Base-by-base conservation (phyloP, 225 moss, liverwort and hornwort genomes). In the Antitrichia curtipendula region DNA sequence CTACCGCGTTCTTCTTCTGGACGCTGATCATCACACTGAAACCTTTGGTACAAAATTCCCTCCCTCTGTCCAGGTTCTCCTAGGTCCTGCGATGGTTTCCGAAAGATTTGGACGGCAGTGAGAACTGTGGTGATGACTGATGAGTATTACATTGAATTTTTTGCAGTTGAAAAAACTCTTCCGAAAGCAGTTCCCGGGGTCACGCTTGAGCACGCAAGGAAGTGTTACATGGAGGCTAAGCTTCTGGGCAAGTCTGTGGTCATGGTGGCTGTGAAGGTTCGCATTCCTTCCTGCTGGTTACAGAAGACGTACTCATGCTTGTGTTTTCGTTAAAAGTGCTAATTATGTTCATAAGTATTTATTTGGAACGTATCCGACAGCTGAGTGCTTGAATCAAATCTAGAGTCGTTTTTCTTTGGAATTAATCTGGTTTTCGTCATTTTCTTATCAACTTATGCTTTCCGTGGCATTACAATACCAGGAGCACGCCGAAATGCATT, bases 401-500 rank as follows among this genome's bases (percentile, higher is more conserved):
- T 17, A 25, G 43, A 41, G 36, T 74, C 13, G 22, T 12, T 53
- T 49, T 61, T 7, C 52, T 81, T 75, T 62, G 38, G 43, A 43
- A 28, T 25, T 7, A 52, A 20, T 19, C 13, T 29, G 73, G 13
- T 34, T 74, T 54, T 34, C 8, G 25, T 70, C 47, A 31, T 38
- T 66, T 50, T 36, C 45, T 32, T 80, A 36, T 60, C 69, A 76
- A 69, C 81, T 89, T 34, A 89, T 77, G 61, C 56, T 87, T 63
- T 31, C 34, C 6, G 32, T 87, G 78, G 68, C 78, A 76, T 89
- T 82, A 16, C 84, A 77, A 24, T 47, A 80, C 75, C 91, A 96
- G 95, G 96, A 96, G 84, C 94, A 95, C 86, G 96, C 96, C 32
- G 95, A 96, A 84, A 94, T 94, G 86, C 83, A 96, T 82, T 95